Conservation (phyloP, 768 basidiomycete species). For the Boletus rubescentipes region DNA sequence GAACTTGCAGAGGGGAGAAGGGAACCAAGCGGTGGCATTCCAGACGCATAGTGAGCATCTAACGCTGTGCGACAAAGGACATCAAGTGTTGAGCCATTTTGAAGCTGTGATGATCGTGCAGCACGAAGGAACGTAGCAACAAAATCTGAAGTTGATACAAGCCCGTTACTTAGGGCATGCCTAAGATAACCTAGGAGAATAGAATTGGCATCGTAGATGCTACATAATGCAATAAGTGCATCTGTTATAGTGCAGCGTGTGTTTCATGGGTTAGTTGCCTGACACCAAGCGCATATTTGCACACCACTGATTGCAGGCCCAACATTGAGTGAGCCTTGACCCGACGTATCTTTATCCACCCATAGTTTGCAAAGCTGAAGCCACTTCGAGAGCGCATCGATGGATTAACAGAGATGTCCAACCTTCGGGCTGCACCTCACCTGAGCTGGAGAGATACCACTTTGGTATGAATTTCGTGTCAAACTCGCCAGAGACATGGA, state of each 20-base stretch:
- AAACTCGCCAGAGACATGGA: slow-evolving; percentile 67
- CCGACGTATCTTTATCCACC: slow-evolving; percentile 47
- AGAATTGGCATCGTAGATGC: slow-evolving; percentile 68
- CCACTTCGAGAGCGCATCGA: slow-evolving; percentile 50
- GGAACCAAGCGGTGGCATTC: slow-evolving; percentile 52
- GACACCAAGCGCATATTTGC: background rate
- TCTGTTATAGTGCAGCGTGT: slow-evolving; percentile 41
- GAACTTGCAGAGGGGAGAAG: slow-evolving; percentile 52
- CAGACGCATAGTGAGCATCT: slow-evolving; percentile 61
- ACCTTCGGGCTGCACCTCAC: slow-evolving; percentile 36
- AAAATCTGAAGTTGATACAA: slow-evolving; percentile 59
- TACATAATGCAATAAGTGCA: slow-evolving; percentile 65
- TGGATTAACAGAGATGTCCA: slow-evolving; percentile 2
- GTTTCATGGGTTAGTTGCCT: slow-evolving; percentile 1
- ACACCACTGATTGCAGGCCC: slow-evolving; percentile 63
- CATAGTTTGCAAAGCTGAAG: slow-evolving; percentile 60
- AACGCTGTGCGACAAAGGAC: slow-evolving; percentile 66
- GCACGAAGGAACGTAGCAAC: slow-evolving; percentile 67
- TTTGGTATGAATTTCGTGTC: slow-evolving; percentile 73
- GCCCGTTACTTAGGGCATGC: slow-evolving; percentile 52
- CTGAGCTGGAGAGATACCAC: slow-evolving; percentile 62
- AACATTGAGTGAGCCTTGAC: slow-evolving; percentile 39
- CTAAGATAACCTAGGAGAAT: slow-evolving; percentile 66
- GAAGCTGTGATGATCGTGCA: slow-evolving; percentile 61
- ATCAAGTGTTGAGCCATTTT: slow-evolving; percentile 64